Percentiles rank a stretch among this genome's conserved stretches.
Conservation (phyloP, 768 basidiomycete genomes). For the Termitomyces titanicus region DNA sequence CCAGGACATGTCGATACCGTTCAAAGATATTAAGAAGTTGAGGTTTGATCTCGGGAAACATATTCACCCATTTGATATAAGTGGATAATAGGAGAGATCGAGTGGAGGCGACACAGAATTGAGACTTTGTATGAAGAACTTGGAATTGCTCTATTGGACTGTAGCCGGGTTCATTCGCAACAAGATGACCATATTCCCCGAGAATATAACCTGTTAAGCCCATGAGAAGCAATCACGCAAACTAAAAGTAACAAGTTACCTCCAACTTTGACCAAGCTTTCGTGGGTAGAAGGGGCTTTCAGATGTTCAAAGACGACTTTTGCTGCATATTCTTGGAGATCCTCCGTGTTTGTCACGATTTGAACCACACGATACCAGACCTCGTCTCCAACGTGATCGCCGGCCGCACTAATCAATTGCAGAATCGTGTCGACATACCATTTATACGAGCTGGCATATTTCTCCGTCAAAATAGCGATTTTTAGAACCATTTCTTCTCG, state of each 20-base stretch:
- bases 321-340: constrained; percentile 94
- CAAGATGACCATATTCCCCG: constrained; percentile 97
- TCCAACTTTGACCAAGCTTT: constrained; percentile 94
- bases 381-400: constrained; percentile 98
- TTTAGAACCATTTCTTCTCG: constrained; percentile 99
- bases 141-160: constrained; percentile 95
- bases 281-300: constrained; percentile 80
- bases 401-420: constrained; percentile 92
- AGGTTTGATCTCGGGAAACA: constrained; percentile 97
- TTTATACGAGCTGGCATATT: constrained; percentile 95
- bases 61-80: constrained; percentile 99
- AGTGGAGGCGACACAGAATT: constrained; percentile 89
- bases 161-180: constrained; percentile 92
- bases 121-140: constrained; percentile 88
- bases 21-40: constrained; percentile 95
- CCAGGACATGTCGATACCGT: constrained; percentile 94
- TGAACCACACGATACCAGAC: constrained; percentile 99
- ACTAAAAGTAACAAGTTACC: constrained; percentile 43
- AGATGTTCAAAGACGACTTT: constrained; percentile 89
- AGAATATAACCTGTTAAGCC: constrained; percentile 77
- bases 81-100: constrained; percentile 92
- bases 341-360: constrained; percentile 97
- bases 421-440: constrained; percentile 99
- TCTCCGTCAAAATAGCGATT: constrained; percentile 98
- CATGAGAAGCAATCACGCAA: neutral